phyloP scores from a whole-genome alignment of 208 protist genomes.

The Spongospora subterranea region DNA sequence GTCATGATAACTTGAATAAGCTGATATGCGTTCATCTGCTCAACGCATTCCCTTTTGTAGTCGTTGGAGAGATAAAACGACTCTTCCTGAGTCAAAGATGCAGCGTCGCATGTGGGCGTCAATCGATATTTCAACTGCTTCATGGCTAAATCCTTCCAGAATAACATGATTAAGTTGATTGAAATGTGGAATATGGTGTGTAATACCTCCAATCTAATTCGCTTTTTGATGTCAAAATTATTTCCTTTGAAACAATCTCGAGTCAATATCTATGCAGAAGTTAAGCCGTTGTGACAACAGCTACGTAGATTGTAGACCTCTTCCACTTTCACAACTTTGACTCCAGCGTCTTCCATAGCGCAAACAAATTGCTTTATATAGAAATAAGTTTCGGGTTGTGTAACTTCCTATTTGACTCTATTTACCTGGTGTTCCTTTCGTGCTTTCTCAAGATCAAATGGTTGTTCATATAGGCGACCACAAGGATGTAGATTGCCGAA shows the following conservation, averaged over 20 bases:
- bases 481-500: constrained; percentile 45
- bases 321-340: constrained; percentile 44
- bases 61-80: constrained; percentile 46
- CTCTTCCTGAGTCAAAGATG: constrained; percentile 25
- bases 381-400: background rate
- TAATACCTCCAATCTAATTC: background rate
- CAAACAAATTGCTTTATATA: background rate
- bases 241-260: constrained; percentile 20
- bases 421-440: background rate
- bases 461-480: constrained; percentile 45
- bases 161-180: too few species aligned
- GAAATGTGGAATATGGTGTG: too few species aligned
- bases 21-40: constrained; percentile 37
- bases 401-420: background rate
- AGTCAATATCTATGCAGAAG: background rate
- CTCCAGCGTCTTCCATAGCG: constrained; percentile 5
- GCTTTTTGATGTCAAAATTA: constrained; percentile 37
- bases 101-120: background rate
- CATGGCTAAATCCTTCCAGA: background rate
- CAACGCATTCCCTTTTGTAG: constrained; percentile 24
- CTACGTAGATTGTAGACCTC: background rate
- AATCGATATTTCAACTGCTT: constrained; percentile 44
- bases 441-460: constrained; percentile 21
- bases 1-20: constrained; percentile 35
- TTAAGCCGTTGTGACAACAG: background rate